Conservation (phyloP, 1,284 basidiomycete species). For the Leccinum pachyderme region DNA sequence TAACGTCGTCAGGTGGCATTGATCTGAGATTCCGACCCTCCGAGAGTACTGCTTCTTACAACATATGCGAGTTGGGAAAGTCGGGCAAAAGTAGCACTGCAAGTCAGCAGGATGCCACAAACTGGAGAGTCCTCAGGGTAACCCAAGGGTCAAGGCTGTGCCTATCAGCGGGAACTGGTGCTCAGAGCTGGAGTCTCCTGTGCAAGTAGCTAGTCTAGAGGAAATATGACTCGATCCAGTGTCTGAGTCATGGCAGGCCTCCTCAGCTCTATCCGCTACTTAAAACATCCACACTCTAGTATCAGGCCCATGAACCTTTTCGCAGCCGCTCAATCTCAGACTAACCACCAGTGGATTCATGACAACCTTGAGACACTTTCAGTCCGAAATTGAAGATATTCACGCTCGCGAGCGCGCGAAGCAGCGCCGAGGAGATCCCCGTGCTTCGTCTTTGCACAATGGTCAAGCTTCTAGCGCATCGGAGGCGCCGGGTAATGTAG, state of each 20-base stretch:
- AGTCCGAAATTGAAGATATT: slow-evolving; percentile 74
- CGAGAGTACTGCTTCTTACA: background rate
- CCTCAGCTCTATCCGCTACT: background rate
- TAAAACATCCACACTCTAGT: background rate
- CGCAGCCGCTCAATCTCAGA: slow-evolving; percentile 4
- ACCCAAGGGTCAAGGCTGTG: background rate
- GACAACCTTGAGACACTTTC: slow-evolving; percentile 68
- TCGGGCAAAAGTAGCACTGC: background rate
- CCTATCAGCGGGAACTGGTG: background rate
- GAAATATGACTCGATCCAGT: background rate
- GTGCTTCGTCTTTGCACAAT: slow-evolving; percentile 30
- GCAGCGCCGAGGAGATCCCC: slow-evolving; percentile 41
- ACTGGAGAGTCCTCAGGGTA: too few relatives aligned
- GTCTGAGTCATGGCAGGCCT: background rate
- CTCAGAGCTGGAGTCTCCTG: background rate
- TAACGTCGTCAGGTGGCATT: background rate
- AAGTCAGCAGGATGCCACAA: background rate
- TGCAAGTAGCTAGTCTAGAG: background rate
- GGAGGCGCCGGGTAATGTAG: background rate
- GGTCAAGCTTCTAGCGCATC: slow-evolving; percentile 5
- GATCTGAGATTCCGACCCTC: background rate
- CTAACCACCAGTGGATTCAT: slow-evolving; percentile 32
- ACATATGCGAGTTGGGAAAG: background rate
- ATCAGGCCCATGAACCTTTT: slow-evolving; percentile 16
- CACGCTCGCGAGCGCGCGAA: slow-evolving; percentile 60